These are phyloP conservation scores for Populus tomentosa DNA, from an alignment of 441 rosid genomes.

Conservation along the genomic window DNA sequence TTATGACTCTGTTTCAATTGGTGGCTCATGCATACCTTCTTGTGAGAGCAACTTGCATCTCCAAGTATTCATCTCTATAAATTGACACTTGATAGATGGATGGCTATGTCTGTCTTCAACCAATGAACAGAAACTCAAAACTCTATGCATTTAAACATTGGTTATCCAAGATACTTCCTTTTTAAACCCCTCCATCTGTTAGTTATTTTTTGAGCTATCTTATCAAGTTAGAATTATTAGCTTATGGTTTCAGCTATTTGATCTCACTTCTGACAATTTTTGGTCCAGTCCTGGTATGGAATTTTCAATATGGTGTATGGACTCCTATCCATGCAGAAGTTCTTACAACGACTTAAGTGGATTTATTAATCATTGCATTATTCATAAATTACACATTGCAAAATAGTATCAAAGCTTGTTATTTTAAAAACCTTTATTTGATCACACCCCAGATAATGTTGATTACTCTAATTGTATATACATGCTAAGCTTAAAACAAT, in stretches of 20 bases:
- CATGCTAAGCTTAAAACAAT: conserved; percentile 18
- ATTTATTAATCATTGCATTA: neutral
- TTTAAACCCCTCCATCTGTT: neutral
- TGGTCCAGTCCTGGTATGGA: neutral
- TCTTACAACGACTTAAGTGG: neutral
- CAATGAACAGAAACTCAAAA: neutral
- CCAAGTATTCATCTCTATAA: neutral
- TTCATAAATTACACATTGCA: neutral
- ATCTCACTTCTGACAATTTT: neutral
- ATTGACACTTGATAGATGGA: neutral
- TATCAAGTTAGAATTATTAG: neutral
- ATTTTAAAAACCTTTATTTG: neutral
- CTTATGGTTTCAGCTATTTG: neutral
- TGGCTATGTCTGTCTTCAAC: neutral
- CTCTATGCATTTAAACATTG: neutral
- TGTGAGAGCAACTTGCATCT: neutral
- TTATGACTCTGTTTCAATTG: neutral
- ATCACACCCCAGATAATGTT: neutral
- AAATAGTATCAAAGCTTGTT: neutral
- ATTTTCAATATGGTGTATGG: neutral
- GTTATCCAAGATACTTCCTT: neutral
- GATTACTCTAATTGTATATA: neutral
- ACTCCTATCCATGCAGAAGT: neutral
- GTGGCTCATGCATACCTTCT: neutral
- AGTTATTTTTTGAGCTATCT: neutral